These are phyloP conservation scores for Lenwebbia sp. DNA, from an alignment of 345 rosid species.

Conservation along the genomic window DNA sequence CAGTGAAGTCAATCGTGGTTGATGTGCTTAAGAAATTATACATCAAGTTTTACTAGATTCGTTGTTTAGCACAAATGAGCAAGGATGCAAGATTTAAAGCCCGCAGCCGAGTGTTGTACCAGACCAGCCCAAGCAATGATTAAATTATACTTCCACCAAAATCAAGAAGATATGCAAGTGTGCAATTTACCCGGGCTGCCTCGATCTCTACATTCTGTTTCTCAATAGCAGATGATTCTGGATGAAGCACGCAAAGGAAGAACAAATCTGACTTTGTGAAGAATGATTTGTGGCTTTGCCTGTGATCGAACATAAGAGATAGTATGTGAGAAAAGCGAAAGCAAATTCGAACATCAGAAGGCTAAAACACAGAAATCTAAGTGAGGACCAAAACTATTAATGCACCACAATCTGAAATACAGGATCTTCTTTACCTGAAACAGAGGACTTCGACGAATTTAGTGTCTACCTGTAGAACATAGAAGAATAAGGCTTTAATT, in stretches of 20 bases:
- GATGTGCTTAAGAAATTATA: not conserved
- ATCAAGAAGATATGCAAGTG: not conserved
- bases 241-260: constrained; percentile 28
- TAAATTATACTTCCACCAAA: not conserved
- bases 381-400: not conserved
- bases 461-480: constrained; percentile 20
- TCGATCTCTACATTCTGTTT: constrained; percentile 26
- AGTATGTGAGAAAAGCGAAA: not conserved
- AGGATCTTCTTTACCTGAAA: constrained; percentile 17
- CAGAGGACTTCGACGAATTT: constrained; percentile 27
- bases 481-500: not conserved
- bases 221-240: constrained; percentile 17
- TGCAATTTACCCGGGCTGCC: constrained; percentile 19
- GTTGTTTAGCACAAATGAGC: not conserved
- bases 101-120: not conserved
- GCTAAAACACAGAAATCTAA: not conserved
- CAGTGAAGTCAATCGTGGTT: not conserved
- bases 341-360: not conserved
- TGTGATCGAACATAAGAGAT: not conserved
- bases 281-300: constrained; percentile 30
- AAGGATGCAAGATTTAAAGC: not conserved
- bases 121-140: not conserved
- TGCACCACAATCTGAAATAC: not conserved
- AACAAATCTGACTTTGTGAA: constrained; percentile 27
- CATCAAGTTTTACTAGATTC: not conserved